A percentile compares a stretch with the other conserved stretches of the same genome.
Conservation (phyloP, 352 stramenopile species). For the Phytophthora macrochlamydospora region DNA sequence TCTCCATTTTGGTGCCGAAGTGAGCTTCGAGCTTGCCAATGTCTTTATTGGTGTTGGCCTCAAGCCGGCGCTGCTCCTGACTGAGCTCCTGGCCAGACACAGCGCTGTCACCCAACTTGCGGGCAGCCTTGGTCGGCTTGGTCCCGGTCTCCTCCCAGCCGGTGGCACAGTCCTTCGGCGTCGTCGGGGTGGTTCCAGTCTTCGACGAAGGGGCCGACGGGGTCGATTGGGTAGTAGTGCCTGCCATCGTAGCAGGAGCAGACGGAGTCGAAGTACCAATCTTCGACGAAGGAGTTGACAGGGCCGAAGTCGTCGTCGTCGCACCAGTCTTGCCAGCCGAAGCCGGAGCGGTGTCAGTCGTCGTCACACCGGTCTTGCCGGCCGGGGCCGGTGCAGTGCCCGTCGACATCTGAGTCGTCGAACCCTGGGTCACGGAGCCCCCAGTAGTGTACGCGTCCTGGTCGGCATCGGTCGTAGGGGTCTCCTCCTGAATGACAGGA, state of each 20-base stretch:
- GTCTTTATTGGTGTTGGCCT: slow-evolving; percentile 21
- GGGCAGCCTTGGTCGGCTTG: background rate
- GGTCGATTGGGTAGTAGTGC: background rate
- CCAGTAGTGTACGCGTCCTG: slow-evolving; percentile 4
- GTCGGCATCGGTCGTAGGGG: slow-evolving; percentile 8
- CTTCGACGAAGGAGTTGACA: slow-evolving; percentile 8
- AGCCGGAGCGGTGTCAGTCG: background rate
- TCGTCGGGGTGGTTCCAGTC: slow-evolving; percentile 5
- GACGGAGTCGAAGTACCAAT: background rate
- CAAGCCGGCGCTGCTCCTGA: slow-evolving; percentile 21
- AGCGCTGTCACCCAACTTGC: slow-evolving; percentile 20
- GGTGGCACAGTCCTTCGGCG: slow-evolving; percentile 17
- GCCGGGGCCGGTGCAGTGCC: background rate
- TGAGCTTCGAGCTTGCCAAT: slow-evolving; percentile 31
- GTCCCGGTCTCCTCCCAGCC: slow-evolving; percentile 25
- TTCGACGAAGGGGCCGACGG: slow-evolving; percentile 9
- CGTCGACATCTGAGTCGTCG: slow-evolving; percentile 1
- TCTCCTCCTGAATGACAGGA: background rate
- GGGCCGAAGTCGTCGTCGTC: background rate
- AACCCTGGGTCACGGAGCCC: slow-evolving; percentile 1
- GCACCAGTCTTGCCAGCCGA: background rate
- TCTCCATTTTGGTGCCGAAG: slow-evolving; percentile 33
- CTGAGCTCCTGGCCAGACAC: slow-evolving; percentile 9
- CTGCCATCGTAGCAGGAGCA: background rate
- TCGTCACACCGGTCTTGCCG: slow-evolving; percentile 9